Percentiles rank a stretch among this genome's conserved stretches.
Conservation (phyloP, 805 yeast genomes). For the Clavispora vitiphila region DNA sequence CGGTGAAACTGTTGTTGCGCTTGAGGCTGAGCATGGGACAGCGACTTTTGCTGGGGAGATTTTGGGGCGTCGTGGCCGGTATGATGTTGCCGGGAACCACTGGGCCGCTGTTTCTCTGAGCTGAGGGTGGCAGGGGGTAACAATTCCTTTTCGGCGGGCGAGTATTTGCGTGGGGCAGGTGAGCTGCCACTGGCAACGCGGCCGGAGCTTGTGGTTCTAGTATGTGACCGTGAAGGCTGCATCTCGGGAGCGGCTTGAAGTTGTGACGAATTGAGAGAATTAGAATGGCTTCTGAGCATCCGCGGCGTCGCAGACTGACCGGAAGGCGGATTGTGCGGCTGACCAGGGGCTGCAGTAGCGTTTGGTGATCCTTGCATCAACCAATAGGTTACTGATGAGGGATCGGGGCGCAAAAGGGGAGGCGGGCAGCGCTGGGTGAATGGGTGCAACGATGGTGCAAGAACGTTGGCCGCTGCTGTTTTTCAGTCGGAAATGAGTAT, state of each 20-base stretch:
- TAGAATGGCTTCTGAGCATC: conserved; percentile 52
- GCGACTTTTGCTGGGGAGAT: not conserved
- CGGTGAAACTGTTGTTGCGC: conserved; percentile 61
- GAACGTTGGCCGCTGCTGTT: not conserved
- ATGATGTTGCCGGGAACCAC: not conserved
- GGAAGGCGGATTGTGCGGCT: not conserved
- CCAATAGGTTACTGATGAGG: not conserved
- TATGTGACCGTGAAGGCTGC: not conserved
- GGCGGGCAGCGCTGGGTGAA: not conserved
- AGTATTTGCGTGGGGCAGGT: not conserved
- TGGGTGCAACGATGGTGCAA: not conserved
- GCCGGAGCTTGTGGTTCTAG: conserved; percentile 1
- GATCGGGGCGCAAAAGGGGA: not conserved
- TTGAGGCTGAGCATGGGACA: conserved; percentile 4
- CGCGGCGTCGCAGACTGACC: conserved; percentile 61
- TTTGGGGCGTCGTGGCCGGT: not conserved
- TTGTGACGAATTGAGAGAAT: conserved; percentile 4
- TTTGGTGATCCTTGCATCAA: not conserved
- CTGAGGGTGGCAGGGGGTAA: conserved; percentile 11
- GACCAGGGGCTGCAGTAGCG: not conserved
- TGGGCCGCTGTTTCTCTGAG: not conserved
- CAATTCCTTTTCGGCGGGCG: conserved; percentile 7
- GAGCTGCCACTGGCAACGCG: not conserved
- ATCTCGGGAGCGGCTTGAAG: not conserved
- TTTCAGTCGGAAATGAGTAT: not conserved